A percentile compares a stretch with the other conserved stretches of the same genome.
phyloP scores from a whole-genome alignment of 352 stramenopile genomes.

The Pythium phragmiticola region DNA sequence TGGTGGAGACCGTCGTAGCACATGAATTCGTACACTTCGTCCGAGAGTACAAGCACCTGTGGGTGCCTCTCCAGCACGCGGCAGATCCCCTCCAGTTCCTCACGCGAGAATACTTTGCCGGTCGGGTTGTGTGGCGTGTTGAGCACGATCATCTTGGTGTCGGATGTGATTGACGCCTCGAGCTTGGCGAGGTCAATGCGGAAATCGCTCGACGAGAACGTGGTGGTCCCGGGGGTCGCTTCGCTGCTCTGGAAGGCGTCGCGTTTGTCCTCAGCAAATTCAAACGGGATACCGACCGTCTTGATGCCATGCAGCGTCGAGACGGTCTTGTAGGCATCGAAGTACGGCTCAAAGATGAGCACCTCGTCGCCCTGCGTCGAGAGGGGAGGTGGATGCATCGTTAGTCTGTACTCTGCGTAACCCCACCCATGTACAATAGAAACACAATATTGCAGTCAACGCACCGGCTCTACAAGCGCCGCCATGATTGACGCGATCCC shows the following conservation, averaged over 20 bases:
- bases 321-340: conserved; percentile 88
- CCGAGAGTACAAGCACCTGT: conserved; percentile 91
- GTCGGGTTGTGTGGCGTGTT: conserved; percentile 99
- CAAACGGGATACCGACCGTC: conserved; percentile 70
- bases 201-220: conserved; percentile 75
- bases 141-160: conserved; percentile 95
- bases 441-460: background rate
- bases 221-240: conserved; percentile 7
- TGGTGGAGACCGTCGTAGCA: conserved; percentile 78
- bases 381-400: background rate
- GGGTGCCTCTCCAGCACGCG: conserved; percentile 81
- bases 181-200: conserved; percentile 86
- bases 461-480: conserved; percentile 66
- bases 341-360: conserved; percentile 89
- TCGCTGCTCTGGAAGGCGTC: conserved; percentile 36
- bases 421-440: conserved; percentile 1
- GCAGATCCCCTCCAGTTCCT: conserved; percentile 93
- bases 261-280: conserved; percentile 48
- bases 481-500: conserved; percentile 83
- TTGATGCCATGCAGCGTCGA: conserved; percentile 80
- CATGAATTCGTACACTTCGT: conserved; percentile 99
- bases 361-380: conserved; percentile 69
- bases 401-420: background rate
- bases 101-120: conserved; percentile 95
- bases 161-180: conserved; percentile 81